Conservation (phyloP, 345 rosid species). For the Melastoma malabathricum region DNA sequence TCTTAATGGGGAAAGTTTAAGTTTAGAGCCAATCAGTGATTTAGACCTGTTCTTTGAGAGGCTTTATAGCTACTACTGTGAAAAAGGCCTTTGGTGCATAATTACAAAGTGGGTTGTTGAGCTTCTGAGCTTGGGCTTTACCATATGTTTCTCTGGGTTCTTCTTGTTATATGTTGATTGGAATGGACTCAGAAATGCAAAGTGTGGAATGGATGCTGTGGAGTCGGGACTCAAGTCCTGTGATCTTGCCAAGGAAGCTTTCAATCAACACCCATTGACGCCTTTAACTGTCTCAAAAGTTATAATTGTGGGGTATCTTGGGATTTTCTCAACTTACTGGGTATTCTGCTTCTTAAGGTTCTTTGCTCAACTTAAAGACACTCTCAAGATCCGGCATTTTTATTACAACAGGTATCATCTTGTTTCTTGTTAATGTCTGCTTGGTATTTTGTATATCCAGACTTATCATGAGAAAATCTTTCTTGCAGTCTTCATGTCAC, state of each 20-base stretch:
- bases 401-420: conserved; percentile 58
- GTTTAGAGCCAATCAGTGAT: conserved; percentile 69
- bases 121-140: conserved; percentile 79
- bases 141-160: conserved; percentile 91
- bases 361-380: conserved; percentile 78
- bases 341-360: conserved; percentile 86
- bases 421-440: background rate
- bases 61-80: conserved; percentile 84
- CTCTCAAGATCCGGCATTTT: conserved; percentile 69
- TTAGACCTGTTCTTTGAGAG: conserved; percentile 89
- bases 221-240: conserved; percentile 95
- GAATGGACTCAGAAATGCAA: conserved; percentile 96
- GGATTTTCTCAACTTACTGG: conserved; percentile 73
- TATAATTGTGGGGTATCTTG: conserved; percentile 78
- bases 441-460: too few species aligned
- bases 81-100: conserved; percentile 94
- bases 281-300: conserved; percentile 81
- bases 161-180: conserved; percentile 89
- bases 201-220: conserved; percentile 98
- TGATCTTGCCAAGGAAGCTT: conserved; percentile 96
- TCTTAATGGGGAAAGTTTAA: conserved; percentile 85
- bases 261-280: conserved; percentile 75
- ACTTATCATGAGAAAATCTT: too few species aligned
- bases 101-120: conserved; percentile 92
- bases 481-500: conserved; percentile 79